phyloP scores from a whole-genome alignment of 1,139 yeast species.

The Nakaseomyces delphensis region DNA sequence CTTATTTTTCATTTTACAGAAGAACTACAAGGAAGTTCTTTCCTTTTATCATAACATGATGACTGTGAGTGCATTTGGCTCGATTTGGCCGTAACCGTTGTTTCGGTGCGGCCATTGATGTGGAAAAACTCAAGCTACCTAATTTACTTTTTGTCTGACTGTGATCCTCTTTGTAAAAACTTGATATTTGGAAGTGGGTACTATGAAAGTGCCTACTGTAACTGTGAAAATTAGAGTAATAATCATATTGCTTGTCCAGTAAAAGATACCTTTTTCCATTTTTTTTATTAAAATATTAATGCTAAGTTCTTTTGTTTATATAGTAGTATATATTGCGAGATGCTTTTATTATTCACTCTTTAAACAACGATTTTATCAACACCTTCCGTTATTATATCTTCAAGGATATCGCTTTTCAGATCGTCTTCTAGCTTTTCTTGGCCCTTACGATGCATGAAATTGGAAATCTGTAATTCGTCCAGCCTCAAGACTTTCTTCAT shows the following conservation, averaged over 20 bases:
- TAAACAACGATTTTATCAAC: slow-evolving; percentile 20
- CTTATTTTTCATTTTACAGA: neutral
- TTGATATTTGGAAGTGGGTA: no score
- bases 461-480: slow-evolving; percentile 53
- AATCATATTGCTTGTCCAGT: no score
- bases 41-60: slow-evolving; percentile 37
- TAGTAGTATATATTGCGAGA: no score
- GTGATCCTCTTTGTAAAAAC: slow-evolving; percentile 4
- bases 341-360: neutral
- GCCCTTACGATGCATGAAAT: slow-evolving; percentile 35
- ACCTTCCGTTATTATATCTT: slow-evolving; percentile 28
- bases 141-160: slow-evolving; percentile 34
- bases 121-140: slow-evolving; percentile 81
- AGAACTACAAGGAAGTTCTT: slow-evolving; percentile 13
- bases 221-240: no score
- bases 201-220: no score
- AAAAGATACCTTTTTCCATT: no score
- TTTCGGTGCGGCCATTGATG: slow-evolving; percentile 42
- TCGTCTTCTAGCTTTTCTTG: slow-evolving; percentile 44
- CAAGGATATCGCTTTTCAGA: slow-evolving; percentile 37
- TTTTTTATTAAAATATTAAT: neutral
- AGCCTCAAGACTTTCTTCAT: slow-evolving; percentile 64
- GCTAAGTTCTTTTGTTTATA: neutral
- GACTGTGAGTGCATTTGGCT: slow-evolving; percentile 81
- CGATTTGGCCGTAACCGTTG: slow-evolving; percentile 45